Evolutionary conservation across 345 rosid species (phyloP).

Genomic region (Salix dunnii): DNA sequence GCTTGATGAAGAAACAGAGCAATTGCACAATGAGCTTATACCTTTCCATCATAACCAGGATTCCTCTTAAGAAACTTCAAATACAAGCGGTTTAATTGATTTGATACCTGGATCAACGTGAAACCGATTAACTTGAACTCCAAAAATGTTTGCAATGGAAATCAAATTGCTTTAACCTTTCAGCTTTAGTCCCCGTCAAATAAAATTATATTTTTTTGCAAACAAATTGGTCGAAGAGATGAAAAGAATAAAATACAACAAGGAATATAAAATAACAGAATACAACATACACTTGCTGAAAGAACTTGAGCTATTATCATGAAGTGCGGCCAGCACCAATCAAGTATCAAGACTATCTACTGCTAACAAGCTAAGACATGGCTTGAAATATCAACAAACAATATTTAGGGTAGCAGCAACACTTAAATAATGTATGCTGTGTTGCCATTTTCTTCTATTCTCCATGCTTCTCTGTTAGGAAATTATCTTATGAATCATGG

Average conservation of each 20-base stretch:
- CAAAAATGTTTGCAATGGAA: conserved; percentile 7
- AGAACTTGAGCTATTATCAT: neutral
- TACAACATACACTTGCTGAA: neutral
- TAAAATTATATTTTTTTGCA: neutral
- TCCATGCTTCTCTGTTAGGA: neutral
- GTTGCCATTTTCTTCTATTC: neutral
- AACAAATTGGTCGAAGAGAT: neutral
- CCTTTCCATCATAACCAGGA: conserved; percentile 98
- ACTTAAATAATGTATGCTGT: neutral
- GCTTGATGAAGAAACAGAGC: conserved; percentile 18
- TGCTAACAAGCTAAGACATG: neutral
- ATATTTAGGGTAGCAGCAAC: neutral
- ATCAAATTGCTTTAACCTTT: neutral
- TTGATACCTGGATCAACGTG: conserved; percentile 64
- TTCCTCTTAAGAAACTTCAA: conserved; percentile 76
- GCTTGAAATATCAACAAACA: neutral
- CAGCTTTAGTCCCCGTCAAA: neutral
- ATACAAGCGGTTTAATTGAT: conserved; percentile 72
- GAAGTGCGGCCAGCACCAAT: neutral
- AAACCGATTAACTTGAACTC: conserved; percentile 14
- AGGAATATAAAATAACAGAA: neutral
- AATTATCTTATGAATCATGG: neutral
- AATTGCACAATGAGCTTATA: conserved; percentile 26
- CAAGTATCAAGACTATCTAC: neutral
- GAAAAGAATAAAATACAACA: neutral